Evolutionary conservation across 768 basidiomycete species (phyloP), one percentile per base, ranked within the genome.

Genomic region (Cyclocybe cylindracea): DNA sequence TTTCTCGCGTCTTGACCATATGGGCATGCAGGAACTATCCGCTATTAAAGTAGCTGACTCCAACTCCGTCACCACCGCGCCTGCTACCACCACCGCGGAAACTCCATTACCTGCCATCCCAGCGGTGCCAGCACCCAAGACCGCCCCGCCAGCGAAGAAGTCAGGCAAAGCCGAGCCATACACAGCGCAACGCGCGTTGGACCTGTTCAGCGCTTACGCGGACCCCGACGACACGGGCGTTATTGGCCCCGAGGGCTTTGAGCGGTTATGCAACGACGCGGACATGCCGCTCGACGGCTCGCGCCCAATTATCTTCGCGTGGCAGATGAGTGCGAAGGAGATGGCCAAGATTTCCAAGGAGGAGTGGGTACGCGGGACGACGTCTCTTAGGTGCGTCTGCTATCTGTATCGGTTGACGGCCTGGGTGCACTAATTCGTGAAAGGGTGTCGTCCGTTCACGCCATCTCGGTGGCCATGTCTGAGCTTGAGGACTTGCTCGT

Each of bases 171-270:
- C 59, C 29, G 76, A 78, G 58, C 60, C 79, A 7, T 91, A 87
- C 67, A 76, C 75, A 13, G 61, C 74, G 10, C 68, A 77, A 39
- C 78, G 76, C 41, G 77, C 84, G 13, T 68, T 74, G 18, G 69
- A 68, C 1, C 74, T 91, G 11, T 93, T 92, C 73, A 70, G 70
- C 45, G 66, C 63, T 2, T 91, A 89, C 60, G 81, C 83, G 18
- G 81, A 82, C 53, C 61, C 56, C 9, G 87, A 90, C 43, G 70
- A 76, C 19, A 72, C 80, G 10, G 62, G 70, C 41, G 71, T 79
- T 39, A 91, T 94, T 59, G 86, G 84, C 1, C 79, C 87, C 1
- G 88, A 84, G 52, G 89, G 89, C 2, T 83, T 92, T 55, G 84
- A 86, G 66, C 74, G 69, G 46, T 69, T 94, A 29, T 94, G 87